Conservation (phyloP, 2,329 filamentous ascomycete genomes). For the Colletotrichum sp. region DNA sequence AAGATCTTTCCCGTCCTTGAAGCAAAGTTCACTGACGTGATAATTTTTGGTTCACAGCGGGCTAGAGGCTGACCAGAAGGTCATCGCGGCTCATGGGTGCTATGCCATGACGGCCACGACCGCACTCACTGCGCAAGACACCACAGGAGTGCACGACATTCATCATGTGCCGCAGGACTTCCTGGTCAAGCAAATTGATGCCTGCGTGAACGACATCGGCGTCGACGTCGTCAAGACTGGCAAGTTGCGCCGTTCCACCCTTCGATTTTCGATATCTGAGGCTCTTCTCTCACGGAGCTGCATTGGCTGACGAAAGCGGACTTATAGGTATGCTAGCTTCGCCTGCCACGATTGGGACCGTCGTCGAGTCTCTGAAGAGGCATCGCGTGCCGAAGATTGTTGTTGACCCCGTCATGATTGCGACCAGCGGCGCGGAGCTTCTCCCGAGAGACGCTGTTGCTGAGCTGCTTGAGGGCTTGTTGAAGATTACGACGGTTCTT, state of each 20-base stretch:
- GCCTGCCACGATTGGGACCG: constrained; percentile 69
- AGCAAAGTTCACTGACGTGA: neutral
- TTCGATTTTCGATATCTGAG: neutral
- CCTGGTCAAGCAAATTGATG: constrained; percentile 84
- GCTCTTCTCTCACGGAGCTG: neutral
- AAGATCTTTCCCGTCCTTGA: neutral
- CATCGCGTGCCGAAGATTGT: constrained; percentile 66
- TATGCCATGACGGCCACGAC: constrained; percentile 98
- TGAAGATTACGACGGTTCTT: constrained; percentile 71
- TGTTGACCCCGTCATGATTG: constrained; percentile 87
- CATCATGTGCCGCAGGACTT: constrained; percentile 81
- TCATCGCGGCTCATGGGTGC: constrained; percentile 88
- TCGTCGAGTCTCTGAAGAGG: constrained; percentile 67
- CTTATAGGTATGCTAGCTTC: constrained; percentile 80
- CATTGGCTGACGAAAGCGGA: neutral
- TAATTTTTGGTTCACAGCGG: constrained; percentile 59
- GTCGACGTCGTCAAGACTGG: constrained; percentile 93
- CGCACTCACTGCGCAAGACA: constrained; percentile 96
- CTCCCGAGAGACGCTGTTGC: constrained; percentile 69
- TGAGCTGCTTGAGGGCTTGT: constrained; percentile 62
- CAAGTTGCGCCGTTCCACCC: constrained; percentile 41
- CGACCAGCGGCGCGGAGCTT: constrained; percentile 77
- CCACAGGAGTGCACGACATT: constrained; percentile 80
- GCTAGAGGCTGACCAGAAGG: constrained; percentile 94
- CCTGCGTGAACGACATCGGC: constrained; percentile 82